phyloP scores from a whole-genome alignment of 2,329 filamentous ascomycete species.

The Xylaria sp. region DNA sequence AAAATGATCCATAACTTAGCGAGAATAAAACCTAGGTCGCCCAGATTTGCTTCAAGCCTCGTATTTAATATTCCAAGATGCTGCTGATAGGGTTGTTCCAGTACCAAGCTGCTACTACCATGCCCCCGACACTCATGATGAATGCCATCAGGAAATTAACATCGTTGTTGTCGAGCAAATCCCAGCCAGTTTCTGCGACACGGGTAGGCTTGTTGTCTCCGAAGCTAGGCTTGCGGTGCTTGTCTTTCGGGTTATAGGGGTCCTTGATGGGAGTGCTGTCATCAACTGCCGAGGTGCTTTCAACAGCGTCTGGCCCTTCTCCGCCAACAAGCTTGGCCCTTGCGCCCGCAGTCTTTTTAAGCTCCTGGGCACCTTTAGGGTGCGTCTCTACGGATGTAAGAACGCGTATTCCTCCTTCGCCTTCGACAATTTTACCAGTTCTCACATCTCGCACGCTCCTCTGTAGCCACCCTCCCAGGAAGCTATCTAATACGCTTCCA shows the following conservation, averaged over 20 bases:
- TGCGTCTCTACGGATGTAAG: slow-evolving; percentile 60
- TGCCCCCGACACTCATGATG: slow-evolving; percentile 81
- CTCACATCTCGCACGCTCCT: slow-evolving; percentile 85
- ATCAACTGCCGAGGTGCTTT: slow-evolving; percentile 52
- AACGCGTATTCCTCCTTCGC: slow-evolving; percentile 75
- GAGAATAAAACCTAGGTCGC: neutral
- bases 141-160: slow-evolving; percentile 94
- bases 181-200: slow-evolving; percentile 72
- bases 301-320: slow-evolving; percentile 58
- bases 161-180: slow-evolving; percentile 92
- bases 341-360: slow-evolving; percentile 53
- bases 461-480: slow-evolving; percentile 87
- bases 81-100: slow-evolving; percentile 66
- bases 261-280: slow-evolving; percentile 53
- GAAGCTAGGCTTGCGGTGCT: slow-evolving; percentile 64
- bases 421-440: slow-evolving; percentile 89
- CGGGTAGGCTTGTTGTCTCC: slow-evolving; percentile 69
- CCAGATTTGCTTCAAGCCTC: neutral
- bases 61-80: slow-evolving; percentile 50
- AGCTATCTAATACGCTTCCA: slow-evolving; percentile 87
- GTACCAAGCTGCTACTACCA: slow-evolving; percentile 71
- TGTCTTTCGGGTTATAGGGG: slow-evolving; percentile 62
- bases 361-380: slow-evolving; percentile 44
- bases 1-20: neutral
- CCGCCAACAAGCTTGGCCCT: slow-evolving; percentile 58